Evolutionary conservation across 177 flowering plant genomes (phyloP), one percentile per base, ranked within the genome.

Genomic region (Vitis hybrid): DNA sequence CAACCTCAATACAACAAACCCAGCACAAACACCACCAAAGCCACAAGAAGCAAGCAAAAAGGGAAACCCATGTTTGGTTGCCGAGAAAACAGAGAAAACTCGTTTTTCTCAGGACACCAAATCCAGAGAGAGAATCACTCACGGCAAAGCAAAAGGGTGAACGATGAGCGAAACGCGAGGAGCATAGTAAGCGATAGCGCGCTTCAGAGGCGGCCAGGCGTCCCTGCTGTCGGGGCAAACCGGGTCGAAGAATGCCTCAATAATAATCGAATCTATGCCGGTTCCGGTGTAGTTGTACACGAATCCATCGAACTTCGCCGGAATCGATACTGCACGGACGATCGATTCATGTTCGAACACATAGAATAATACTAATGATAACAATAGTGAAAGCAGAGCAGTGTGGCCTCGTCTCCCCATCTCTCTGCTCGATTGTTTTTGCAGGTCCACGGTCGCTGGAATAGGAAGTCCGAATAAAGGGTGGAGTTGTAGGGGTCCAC

Each of bases 211-310:
- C 1, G 82, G 82, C 91, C 91, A 86, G 2, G 89, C 45, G 74
- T 87, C 89, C 45, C 89, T 75, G 68, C 84, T 84, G 52, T 87
- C 89, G 14, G 91, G 91, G 73, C 91, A 87, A 51, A 87, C 79
- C n/a, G 89, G 89, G 77, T 87, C 91, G 60, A 79, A 76, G 78
- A 86, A 87, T 4, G 88, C 89, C 55, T 87, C 92, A 74, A 88
- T 81, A 13, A 80, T 2, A 39, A 88, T 71, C 39, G 84, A 29
- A 18, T 74, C 77, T 9, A 58, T 26, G 51, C 56, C 57, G 50
- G 70, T 74, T 16, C 5, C 22, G 50, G 57, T 51, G 45, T 72
- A 70, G 14, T 72, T 51, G 84, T 87, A 91, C 70, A 88, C 80
- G 80, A 90, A 92, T 2, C 97, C 92, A 66, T 89, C 94, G 60